Evolutionary conservation across 495 filamentous ascomycete genomes (phyloP), one percentile per base, ranked within the genome.

Genomic region (Hyaloscypha hepaticicola): DNA sequence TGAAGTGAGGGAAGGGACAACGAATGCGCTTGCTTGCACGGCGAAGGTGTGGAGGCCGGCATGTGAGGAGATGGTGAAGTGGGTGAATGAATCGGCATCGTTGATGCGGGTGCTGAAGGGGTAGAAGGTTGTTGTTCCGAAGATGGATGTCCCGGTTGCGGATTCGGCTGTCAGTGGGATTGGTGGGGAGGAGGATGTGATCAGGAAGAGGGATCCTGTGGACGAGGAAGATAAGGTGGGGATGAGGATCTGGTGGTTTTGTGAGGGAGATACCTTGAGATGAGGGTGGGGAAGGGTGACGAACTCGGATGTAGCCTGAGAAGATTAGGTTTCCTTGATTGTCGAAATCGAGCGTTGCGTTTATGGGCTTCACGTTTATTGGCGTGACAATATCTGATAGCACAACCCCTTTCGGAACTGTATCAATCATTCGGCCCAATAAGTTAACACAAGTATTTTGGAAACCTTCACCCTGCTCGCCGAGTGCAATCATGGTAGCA

Each of bases 361-460:
- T 68, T 8, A 68, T 51, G 16, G 66, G 66, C 61, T 68, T 68
- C 6, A 68, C 26, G 1, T 22, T 11, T n/a, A 51, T 33, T 19
- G 66, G 66, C 6, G 34, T 66, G 26, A 80, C 67, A 16, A 68
- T 60, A 51, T 73, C 69, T 8, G 73, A 74, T 14, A 81, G 69
- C 3, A 63, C 66, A 16, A 77, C 73, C 1, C 64, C 64, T 19
- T 55, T 51, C 0, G 79, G 79, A 1, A 80, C 75, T n/a, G 74
- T 72, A 45, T 81, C 74, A 34, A 81, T 72, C 77, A 81, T 79
- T 22, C 74, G 71, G 56, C 74, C 70, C 4, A 79, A 71, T 27
- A 79, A 59, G 21, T 50, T 59, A 11, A 66, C 51, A 57, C 79
- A 81, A 51, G 68, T 70, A 27, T 62, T 57, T 19, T 65, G 45